Evolutionary conservation across 441 rosid species (phyloP).

Genomic region (Croton setiger): DNA sequence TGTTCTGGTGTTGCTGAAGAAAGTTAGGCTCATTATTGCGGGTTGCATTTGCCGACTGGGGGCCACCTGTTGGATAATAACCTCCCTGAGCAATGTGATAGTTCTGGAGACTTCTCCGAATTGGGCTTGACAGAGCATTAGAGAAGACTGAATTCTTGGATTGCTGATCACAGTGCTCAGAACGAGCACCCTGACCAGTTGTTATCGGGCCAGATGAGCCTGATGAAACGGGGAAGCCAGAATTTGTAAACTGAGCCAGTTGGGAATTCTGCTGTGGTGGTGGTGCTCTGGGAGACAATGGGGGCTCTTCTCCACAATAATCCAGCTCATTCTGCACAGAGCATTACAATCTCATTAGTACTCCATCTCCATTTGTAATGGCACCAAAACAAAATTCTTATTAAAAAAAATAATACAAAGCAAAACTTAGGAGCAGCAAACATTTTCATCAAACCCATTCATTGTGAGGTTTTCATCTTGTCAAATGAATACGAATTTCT

Average conservation of each 20-base stretch:
- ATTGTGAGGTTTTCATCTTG: not conserved
- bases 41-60: constrained; percentile 33
- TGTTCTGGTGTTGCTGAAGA: constrained; percentile 42
- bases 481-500: not conserved
- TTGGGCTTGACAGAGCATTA: constrained; percentile 79
- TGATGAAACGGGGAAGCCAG: constrained; percentile 44
- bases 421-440: too few relatives aligned
- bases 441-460: too few relatives aligned
- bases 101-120: constrained; percentile 67
- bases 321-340: constrained; percentile 70
- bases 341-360: not conserved
- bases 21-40: constrained; percentile 37
- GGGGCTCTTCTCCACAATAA: constrained; percentile 29
- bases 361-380: not conserved
- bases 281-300: constrained; percentile 58
- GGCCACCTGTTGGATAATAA: constrained; percentile 37
- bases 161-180: constrained; percentile 65
- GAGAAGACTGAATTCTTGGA: constrained; percentile 83
- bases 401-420: too few relatives aligned
- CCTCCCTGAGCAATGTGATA: constrained; percentile 67
- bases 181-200: constrained; percentile 40
- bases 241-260: constrained; percentile 36
- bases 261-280: constrained; percentile 45
- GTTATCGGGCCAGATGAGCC: constrained; percentile 42
- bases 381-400: too few relatives aligned